Conservation (phyloP, 805 yeast species). For the Lipomyces yamanashiensis region DNA sequence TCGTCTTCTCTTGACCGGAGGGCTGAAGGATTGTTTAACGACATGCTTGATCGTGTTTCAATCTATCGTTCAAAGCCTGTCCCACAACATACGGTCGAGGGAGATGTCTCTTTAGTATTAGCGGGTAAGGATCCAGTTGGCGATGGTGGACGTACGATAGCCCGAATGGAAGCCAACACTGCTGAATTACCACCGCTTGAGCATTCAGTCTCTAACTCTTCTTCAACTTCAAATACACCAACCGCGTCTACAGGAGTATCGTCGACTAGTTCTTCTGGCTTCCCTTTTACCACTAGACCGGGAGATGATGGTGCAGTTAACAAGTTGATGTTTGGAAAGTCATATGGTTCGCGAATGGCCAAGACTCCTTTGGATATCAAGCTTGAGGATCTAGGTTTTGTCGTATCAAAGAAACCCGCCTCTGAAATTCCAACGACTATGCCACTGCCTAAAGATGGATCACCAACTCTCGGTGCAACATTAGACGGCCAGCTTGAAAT, state of each 20-base stretch:
- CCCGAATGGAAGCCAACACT: constrained; percentile 46
- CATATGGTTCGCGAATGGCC: constrained; percentile 10
- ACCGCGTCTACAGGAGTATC: not conserved
- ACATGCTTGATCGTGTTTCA: constrained; percentile 47
- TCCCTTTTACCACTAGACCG: not conserved
- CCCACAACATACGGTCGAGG: constrained; percentile 42
- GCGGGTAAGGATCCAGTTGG: constrained; percentile 48
- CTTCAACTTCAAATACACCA: not conserved
- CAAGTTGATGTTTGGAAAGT: constrained; percentile 7
- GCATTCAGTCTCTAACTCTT: not conserved
- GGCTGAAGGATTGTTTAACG: constrained; percentile 46
- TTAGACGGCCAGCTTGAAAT: constrained; percentile 45
- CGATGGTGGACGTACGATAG: constrained; percentile 47
- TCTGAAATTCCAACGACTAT: constrained; percentile 41
- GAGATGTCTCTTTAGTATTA: constrained; percentile 46
- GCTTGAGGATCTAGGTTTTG: constrained; percentile 33
- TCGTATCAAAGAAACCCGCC: constrained; percentile 8
- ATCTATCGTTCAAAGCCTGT: constrained; percentile 45
- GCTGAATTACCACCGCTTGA: constrained; percentile 44
- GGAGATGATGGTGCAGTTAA: not conserved
- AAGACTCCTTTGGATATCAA: constrained; percentile 20
- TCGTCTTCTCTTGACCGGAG: constrained; percentile 42
- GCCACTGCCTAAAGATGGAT: constrained; percentile 44
- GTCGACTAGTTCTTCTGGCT: not conserved
- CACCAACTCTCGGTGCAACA: constrained; percentile 47